Evolutionary conservation across 2,329 filamentous ascomycete species (phyloP).

Genomic region (Xylariaceae sp.): DNA sequence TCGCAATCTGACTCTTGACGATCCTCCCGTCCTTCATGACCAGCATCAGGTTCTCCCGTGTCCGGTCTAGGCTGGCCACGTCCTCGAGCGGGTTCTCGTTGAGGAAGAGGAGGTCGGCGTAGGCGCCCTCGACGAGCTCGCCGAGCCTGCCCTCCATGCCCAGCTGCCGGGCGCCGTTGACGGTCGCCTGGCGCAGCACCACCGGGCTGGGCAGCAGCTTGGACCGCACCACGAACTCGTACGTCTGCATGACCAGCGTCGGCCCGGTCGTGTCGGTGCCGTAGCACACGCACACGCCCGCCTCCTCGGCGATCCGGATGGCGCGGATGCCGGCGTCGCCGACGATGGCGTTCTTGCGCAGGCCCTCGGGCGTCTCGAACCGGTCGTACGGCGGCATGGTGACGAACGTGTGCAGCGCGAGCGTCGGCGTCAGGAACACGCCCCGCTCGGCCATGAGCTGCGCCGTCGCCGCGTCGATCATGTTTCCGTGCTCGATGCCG

Average conservation of each 20-base stretch:
- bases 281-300: neutral
- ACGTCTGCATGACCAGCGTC: neutral
- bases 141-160: neutral
- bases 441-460: neutral
- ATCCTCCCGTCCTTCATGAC: neutral
- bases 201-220: neutral
- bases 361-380: neutral
- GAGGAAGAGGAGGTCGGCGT: neutral
- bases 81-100: neutral
- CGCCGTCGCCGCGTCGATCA: neutral
- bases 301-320: neutral
- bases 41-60: neutral
- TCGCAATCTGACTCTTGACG: neutral
- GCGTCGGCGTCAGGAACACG: neutral
- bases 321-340: neutral
- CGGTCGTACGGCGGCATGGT: neutral
- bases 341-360: neutral
- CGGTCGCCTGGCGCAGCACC: neutral
- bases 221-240: neutral
- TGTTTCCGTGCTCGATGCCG: neutral
- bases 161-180: neutral
- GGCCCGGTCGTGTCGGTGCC: neutral
- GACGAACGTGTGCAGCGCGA: neutral
- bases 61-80: neutral
- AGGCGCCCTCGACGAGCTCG: neutral